These are phyloP conservation scores for Amborella trichopoda DNA, from an alignment of 164 flowering plant species.

Conservation along the genomic window DNA sequence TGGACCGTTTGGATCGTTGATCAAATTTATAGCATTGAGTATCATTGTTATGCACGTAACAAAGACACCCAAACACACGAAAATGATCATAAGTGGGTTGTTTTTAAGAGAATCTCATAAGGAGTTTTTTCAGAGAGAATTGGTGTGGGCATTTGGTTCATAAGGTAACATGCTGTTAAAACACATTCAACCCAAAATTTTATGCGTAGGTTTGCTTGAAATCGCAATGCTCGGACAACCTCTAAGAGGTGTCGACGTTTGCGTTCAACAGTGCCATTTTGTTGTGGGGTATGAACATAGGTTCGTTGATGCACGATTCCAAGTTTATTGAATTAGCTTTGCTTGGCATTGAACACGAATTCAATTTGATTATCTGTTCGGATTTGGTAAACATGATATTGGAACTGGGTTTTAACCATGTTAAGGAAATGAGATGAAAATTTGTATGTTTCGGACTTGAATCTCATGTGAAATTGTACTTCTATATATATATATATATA, in stretches of 20 bases:
- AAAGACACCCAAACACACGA: background rate
- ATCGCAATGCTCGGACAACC: constrained; percentile 4
- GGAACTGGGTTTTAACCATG: background rate
- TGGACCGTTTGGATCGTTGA: background rate
- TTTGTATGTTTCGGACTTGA: constrained; percentile 1
- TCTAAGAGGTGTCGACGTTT: constrained; percentile 11
- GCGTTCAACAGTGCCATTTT: constrained; percentile 8
- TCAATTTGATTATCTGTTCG: constrained; percentile 8
- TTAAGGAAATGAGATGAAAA: background rate
- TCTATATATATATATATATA: no score
- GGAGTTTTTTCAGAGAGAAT: background rate
- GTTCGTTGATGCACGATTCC: constrained; percentile 12
- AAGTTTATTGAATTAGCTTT: constrained; percentile 1
- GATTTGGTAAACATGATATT: background rate
- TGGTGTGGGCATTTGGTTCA: constrained; percentile 3
- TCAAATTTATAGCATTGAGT: background rate
- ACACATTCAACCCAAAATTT: constrained; percentile 4
- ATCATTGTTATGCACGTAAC: background rate
- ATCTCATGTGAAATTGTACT: no score
- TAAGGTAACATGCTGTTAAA: background rate
- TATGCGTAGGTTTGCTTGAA: constrained; percentile 3
- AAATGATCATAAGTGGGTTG: no score
- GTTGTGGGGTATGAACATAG: constrained; percentile 8
- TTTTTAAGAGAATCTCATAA: background rate
- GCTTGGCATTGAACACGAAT: background rate